phyloP scores from a whole-genome alignment of 1,139 yeast species.

The Maudiozyma humilis region DNA sequence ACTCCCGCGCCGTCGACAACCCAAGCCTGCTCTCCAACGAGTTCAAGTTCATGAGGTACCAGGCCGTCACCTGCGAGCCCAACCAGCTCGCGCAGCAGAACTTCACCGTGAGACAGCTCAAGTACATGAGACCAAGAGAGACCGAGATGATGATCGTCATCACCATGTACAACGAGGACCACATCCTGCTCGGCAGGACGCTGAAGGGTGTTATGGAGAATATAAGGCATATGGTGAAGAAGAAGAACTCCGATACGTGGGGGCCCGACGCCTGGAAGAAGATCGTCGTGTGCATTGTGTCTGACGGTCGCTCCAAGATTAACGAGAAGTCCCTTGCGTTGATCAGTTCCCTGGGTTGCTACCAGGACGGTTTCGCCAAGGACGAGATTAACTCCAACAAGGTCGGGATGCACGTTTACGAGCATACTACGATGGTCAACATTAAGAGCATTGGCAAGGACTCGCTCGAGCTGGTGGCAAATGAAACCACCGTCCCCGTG shows the following conservation, averaged over 20 bases:
- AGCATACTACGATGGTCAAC: conserved; percentile 63
- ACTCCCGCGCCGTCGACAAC: conserved; percentile 34
- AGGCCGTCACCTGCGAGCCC: conserved; percentile 79
- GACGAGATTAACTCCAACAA: conserved; percentile 80
- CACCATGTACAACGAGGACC: conserved; percentile 93
- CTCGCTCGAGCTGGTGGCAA: conserved; percentile 45
- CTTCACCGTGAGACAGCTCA: conserved; percentile 68
- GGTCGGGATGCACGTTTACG: conserved; percentile 87
- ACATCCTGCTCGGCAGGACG: conserved; percentile 77
- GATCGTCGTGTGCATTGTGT: conserved; percentile 78
- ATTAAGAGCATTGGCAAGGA: conserved; percentile 60
- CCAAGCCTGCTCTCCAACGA: conserved; percentile 53
- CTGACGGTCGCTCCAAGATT: conserved; percentile 92
- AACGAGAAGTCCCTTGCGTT: conserved; percentile 76
- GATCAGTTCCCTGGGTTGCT: conserved; percentile 86
- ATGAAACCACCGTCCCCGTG: conserved; percentile 64
- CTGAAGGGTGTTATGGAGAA: conserved; percentile 90
- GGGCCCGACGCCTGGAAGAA: conserved; percentile 92
- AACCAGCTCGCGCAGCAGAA: conserved; percentile 69
- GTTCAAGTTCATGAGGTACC: conserved; percentile 70
- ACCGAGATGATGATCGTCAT: conserved; percentile 84
- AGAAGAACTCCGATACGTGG: conserved; percentile 61
- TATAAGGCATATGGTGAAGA: conserved; percentile 70
- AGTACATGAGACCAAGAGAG: conserved; percentile 58
- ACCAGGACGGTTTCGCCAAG: conserved; percentile 90